Evolutionary conservation across 2,329 filamentous ascomycete genomes (phyloP).

Genomic region (Monilinia fructicola): DNA sequence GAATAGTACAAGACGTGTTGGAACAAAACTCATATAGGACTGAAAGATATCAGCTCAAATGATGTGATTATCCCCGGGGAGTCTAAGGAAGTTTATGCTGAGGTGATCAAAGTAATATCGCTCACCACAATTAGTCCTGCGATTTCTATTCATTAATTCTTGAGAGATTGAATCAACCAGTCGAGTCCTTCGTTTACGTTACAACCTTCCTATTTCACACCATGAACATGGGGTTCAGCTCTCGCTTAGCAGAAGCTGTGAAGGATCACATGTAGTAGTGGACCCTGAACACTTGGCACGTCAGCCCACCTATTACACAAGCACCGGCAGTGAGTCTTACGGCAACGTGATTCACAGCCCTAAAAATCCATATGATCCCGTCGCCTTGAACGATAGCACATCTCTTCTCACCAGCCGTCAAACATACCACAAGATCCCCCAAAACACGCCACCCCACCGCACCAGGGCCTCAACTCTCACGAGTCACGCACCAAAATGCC

Average conservation of each 20-base stretch:
- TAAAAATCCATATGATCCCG: background rate
- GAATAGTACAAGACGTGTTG: no score
- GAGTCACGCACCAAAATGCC: background rate
- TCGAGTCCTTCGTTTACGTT: background rate
- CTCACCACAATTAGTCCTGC: background rate
- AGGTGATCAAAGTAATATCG: no score
- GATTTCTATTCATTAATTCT: background rate
- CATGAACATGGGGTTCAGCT: background rate
- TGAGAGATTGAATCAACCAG: background rate
- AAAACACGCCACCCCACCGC: no score
- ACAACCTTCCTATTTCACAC: background rate
- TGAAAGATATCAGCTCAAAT: no score
- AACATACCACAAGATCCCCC: no score
- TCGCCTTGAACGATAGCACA: no score
- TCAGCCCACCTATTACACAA: background rate
- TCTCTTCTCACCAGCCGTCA: no score
- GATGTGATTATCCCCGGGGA: background rate
- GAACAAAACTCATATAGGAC: no score
- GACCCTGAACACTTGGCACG: constrained; percentile 12
- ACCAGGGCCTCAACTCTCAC: no score
- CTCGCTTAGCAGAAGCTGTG: background rate
- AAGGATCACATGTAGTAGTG: background rate
- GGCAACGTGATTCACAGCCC: background rate
- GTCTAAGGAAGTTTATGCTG: no score
- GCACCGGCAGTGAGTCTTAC: constrained; percentile 4